Base-by-base conservation (phyloP, 805 yeast species). In the Metschnikowia kunwiensis region DNA sequence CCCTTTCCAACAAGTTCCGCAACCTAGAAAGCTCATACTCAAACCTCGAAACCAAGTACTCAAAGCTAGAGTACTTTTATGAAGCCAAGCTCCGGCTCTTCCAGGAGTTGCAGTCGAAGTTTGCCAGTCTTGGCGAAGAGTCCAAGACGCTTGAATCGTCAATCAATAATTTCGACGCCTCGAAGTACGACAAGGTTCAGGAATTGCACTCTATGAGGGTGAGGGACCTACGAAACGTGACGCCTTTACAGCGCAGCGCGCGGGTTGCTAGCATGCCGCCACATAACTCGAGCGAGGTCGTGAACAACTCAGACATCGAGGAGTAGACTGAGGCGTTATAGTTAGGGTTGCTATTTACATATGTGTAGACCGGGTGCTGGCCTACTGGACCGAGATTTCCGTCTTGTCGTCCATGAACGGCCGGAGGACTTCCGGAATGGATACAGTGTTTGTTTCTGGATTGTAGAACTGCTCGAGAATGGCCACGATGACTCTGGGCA, bases 401-500 rank as follows among this genome's bases (percentile, higher is more conserved):
- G 63, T 68, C 46, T 69, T 74, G 26, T 72, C 85, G 40, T 80
- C 89, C 95, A 89, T 83, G 51, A 66, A 87, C 7, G 75, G 74
- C 43, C 78, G 71, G 34, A 89, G 65, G 1, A 77, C 84, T 29
- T 74, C 60, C 5, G 97, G 97, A 34, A 89, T 74, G 9, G 54
- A 44, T 5, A 89, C 73, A 4, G 70, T 57, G 10, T 77, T 62
- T 0, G 75, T 70, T 3, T 47, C 58, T 3, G 79, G 74, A 44
- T 87, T 82, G 53, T 84, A 93, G 49, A 74, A 74, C 57, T 84
- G 93, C 61, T 93, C 98, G 4, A 91, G 64, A n/a, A 93, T 72
- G 1, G 97, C 96, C 14, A 89, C 72, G 13, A 93, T 79, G 1
- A 89, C 82, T 41, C 98, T 68, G 2, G 98, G 98, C 11, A 91